Evolutionary conservation across 371 early-diverging fungal genomes (phyloP), one percentile per base, ranked within the genome.

Genomic region (Quaeritorhiza haematococci): DNA sequence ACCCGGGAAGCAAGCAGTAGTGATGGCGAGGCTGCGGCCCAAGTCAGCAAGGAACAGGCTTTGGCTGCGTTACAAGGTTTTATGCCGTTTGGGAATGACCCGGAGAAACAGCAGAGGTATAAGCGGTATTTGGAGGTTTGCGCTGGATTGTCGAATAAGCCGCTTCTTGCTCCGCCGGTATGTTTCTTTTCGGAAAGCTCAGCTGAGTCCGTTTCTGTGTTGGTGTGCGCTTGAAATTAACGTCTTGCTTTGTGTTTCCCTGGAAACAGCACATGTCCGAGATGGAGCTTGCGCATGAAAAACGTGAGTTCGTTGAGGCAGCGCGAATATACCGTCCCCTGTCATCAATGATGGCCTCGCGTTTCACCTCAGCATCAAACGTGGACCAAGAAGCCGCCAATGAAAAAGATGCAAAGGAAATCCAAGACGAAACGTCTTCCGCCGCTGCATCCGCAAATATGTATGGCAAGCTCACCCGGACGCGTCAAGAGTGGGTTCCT

Each of bases 281-380:
- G 30, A 78, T 82, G 35, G 75, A 82, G 19, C 80, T 71, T 43
- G 74, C 67, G 56, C 85, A 87, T 50, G 93, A 91, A 57, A 33
- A 84, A 49, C 74, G 76, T 32, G 92, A 93, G 56, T 93, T 93
- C 75, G 74, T 80, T 13, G 84, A 89, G 59, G 86, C 93, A 1
- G 92, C 92, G 1, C 74, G 82, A 28, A 87, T 93, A 30, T 93
- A 84, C 66, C 75, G 84, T 46, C 92, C 92, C 0, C 66, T 91
- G 42, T 77, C 87, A 19, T 68, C 66, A 19, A 78, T 86, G 73
- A 91, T 93, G 86, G 84, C 90, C 10, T 80, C 84, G 15, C 74
- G 92, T 3, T 93, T 93, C 58, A 87, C 87, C 1, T 75, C 82
- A 3, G 80, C 87, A 0, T 63, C 71, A 15, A 15, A 47, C 10